Percentiles rank a stretch among this genome's conserved stretches.
Evolutionary conservation across 441 rosid genomes (phyloP).

Genomic region (Manihot esculenta): DNA sequence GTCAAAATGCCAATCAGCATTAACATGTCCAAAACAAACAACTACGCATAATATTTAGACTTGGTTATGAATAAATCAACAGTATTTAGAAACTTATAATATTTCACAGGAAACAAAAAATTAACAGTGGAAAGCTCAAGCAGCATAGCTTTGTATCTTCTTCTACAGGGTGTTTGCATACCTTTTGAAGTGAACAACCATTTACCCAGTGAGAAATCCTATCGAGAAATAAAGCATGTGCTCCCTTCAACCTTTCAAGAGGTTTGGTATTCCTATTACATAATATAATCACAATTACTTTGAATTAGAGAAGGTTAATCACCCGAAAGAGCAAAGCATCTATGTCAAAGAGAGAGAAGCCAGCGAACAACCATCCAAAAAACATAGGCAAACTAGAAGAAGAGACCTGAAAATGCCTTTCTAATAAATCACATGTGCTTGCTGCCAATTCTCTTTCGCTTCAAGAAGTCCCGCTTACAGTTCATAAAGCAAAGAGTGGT

Average conservation of each 20-base stretch:
- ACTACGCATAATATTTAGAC: neutral
- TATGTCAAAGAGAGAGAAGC: neutral
- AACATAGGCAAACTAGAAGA: neutral
- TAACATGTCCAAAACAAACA: neutral
- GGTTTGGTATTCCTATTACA: constrained; percentile 69
- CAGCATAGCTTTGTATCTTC: neutral
- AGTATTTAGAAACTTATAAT: neutral
- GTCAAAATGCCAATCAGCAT: neutral
- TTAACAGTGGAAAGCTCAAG: neutral
- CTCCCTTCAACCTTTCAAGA: constrained; percentile 56
- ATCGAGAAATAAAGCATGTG: constrained; percentile 54
- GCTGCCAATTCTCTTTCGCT: constrained; percentile 64
- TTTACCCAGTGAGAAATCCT: constrained; percentile 58
- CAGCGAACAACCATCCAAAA: neutral
- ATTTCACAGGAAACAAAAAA: neutral
- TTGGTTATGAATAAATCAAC: neutral
- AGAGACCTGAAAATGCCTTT: constrained; percentile 69
- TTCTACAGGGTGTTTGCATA: constrained; percentile 16
- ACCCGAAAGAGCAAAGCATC: neutral
- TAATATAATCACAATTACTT: constrained; percentile 16
- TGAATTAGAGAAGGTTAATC: neutral
- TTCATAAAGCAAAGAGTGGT: constrained; percentile 61
- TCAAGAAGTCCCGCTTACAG: constrained; percentile 77
- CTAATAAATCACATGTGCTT: constrained; percentile 61
- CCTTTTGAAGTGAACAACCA: constrained; percentile 50